Evolutionary conservation across 2,329 filamentous ascomycete species (phyloP).

Genomic region (Hortaea werneckii): DNA sequence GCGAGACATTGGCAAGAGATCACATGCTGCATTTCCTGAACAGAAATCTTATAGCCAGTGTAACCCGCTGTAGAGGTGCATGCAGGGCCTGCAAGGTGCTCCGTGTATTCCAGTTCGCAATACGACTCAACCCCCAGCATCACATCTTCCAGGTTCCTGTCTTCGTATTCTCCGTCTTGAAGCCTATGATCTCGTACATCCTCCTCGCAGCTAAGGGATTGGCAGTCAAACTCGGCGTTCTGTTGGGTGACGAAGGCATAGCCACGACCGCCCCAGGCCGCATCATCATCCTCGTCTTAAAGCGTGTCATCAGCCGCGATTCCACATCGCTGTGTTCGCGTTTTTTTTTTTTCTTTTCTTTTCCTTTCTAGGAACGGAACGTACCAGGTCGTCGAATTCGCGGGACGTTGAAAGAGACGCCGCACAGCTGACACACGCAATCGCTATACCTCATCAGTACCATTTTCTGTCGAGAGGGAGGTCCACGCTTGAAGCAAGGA

Average conservation of each 20-base stretch:
- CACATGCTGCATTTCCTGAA: not conserved
- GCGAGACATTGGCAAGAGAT: not conserved
- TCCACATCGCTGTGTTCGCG: not conserved
- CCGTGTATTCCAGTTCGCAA: not conserved
- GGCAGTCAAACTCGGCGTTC: not conserved
- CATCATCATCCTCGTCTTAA: not conserved
- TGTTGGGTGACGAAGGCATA: not conserved
- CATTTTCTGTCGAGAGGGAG: no score
- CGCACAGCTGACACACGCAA: not conserved
- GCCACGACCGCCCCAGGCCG: not conserved
- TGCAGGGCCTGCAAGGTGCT: not conserved
- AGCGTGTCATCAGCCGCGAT: no score
- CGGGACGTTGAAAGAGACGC: not conserved
- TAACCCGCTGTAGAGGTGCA: no score
- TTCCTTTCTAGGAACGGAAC: not conserved
- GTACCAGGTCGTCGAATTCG: not conserved
- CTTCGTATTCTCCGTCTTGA: no score
- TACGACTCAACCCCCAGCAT: not conserved
- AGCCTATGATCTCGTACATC: no score
- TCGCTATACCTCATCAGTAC: constrained; percentile 1
- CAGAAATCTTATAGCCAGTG: no score
- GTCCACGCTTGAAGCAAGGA: no score
- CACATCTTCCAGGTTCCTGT: not conserved
- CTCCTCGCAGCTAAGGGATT: no score
- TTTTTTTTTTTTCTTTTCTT: not conserved